phyloP scores from a whole-genome alignment of 176 grass and related monocot species.

The Carex kokanica region DNA sequence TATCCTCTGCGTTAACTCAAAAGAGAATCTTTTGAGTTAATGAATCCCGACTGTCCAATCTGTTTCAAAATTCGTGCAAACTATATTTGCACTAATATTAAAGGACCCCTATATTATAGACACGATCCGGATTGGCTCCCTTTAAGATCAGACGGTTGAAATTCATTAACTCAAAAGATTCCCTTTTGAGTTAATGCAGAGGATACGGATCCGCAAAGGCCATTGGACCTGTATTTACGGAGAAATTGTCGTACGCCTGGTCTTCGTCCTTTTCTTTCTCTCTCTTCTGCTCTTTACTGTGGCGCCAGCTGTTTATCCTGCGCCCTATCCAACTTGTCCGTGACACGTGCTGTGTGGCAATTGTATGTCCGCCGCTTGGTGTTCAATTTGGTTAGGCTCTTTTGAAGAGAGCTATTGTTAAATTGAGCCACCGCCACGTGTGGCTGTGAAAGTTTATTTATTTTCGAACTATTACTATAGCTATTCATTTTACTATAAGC shows the following conservation, averaged over 20 bases:
- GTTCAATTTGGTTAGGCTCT: background rate
- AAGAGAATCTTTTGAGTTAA: too few relatives aligned
- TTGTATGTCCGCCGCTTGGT: background rate
- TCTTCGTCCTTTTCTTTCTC: background rate
- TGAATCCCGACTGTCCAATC: too few relatives aligned
- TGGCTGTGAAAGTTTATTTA: background rate
- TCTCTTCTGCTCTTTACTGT: conserved; percentile 1
- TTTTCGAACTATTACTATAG: background rate
- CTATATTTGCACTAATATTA: too few relatives aligned
- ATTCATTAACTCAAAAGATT: too few relatives aligned
- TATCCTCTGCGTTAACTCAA: too few relatives aligned
- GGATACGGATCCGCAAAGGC: too few relatives aligned
- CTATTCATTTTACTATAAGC: background rate
- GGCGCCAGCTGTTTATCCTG: too few relatives aligned
- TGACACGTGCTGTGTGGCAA: background rate
- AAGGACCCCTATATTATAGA: too few relatives aligned
- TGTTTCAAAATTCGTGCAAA: too few relatives aligned
- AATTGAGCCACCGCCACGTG: background rate
- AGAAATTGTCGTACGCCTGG: conserved; percentile 22
- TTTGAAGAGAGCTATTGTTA: background rate
- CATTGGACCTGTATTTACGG: background rate
- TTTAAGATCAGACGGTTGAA: too few relatives aligned
- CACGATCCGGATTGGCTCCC: too few relatives aligned
- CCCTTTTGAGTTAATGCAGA: too few relatives aligned
- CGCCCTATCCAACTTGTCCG: background rate